These are phyloP conservation scores for Leccinum imitatum DNA, from an alignment of 768 basidiomycete species.

Conservation along the genomic window DNA sequence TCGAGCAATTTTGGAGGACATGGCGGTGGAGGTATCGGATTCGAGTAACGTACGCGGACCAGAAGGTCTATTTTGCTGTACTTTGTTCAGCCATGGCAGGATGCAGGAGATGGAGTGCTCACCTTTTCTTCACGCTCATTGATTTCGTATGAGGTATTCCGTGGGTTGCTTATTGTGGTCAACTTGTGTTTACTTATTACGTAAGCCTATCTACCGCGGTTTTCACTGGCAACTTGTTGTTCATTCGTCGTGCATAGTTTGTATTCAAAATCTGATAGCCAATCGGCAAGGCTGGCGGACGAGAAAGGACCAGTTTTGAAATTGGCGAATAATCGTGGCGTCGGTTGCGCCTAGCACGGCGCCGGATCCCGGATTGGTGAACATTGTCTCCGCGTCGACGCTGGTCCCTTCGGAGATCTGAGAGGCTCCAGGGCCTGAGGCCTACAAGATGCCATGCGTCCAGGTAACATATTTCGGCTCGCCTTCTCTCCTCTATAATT, in stretches of 20 bases:
- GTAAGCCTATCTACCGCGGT: not conserved
- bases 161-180: slow-evolving; percentile 6
- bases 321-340: not conserved
- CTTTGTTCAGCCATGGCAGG: not conserved
- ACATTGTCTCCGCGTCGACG: not conserved
- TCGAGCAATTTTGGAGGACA: slow-evolving; percentile 95
- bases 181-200: slow-evolving; percentile 15
- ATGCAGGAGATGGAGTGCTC: not conserved
- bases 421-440: no score
- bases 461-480: not conserved
- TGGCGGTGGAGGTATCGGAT: slow-evolving; percentile 93
- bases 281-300: not conserved
- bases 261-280: not conserved
- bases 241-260: not conserved
- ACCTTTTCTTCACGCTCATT: slow-evolving; percentile 64
- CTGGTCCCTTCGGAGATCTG: not conserved
- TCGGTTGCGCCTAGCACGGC: not conserved
- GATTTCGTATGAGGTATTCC: slow-evolving; percentile 4
- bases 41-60: slow-evolving; percentile 89
- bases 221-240: not conserved
- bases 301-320: not conserved
- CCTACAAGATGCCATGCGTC: not conserved
- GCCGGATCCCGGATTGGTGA: not conserved
- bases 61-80: slow-evolving; percentile 82
- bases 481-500: not conserved